These are phyloP conservation scores for Bipolaris cookei DNA, from an alignment of 2,329 filamentous ascomycete genomes.

Conservation along the genomic window DNA sequence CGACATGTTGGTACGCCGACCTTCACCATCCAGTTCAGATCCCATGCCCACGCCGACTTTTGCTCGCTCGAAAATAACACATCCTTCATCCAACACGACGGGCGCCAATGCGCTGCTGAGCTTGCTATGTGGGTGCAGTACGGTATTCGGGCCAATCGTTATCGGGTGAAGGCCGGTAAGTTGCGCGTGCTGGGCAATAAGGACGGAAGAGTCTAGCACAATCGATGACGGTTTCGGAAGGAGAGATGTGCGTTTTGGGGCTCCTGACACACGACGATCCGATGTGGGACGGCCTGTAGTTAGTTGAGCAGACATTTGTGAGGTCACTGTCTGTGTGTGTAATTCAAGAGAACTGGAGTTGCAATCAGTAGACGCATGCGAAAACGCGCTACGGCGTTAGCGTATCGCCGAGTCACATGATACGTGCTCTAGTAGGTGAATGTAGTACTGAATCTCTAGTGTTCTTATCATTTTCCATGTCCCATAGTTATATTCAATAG, in stretches of 20 bases:
- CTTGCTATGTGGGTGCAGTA: slow-evolving; percentile 83
- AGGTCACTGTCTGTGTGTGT: background rate
- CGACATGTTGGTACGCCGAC: slow-evolving; percentile 22
- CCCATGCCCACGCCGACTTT: slow-evolving; percentile 48
- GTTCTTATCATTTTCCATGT: background rate
- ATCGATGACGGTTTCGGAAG: slow-evolving; percentile 49
- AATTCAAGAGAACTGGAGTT: background rate
- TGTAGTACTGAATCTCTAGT: background rate
- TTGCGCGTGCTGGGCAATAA: slow-evolving; percentile 57
- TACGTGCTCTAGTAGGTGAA: background rate
- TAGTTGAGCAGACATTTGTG: slow-evolving; percentile 31
- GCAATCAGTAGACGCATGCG: background rate
- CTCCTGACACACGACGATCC: slow-evolving; percentile 39
- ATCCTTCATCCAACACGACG: slow-evolving; percentile 57
- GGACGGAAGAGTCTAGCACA: slow-evolving; percentile 55
- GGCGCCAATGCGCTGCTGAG: slow-evolving; percentile 52
- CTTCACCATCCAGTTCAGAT: slow-evolving; percentile 25
- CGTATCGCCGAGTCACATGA: slow-evolving; percentile 16
- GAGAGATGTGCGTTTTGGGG: slow-evolving; percentile 45
- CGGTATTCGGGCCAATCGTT: slow-evolving; percentile 74
- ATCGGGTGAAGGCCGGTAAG: slow-evolving; percentile 77
- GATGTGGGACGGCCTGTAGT: slow-evolving; percentile 28
- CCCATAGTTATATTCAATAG: too few species aligned
- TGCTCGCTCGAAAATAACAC: slow-evolving; percentile 76
- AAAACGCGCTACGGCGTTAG: slow-evolving; percentile 12